Evolutionary conservation across 768 basidiomycete species (phyloP), one percentile per base, ranked within the genome.

Genomic region (Daedaleopsis sinensis): DNA sequence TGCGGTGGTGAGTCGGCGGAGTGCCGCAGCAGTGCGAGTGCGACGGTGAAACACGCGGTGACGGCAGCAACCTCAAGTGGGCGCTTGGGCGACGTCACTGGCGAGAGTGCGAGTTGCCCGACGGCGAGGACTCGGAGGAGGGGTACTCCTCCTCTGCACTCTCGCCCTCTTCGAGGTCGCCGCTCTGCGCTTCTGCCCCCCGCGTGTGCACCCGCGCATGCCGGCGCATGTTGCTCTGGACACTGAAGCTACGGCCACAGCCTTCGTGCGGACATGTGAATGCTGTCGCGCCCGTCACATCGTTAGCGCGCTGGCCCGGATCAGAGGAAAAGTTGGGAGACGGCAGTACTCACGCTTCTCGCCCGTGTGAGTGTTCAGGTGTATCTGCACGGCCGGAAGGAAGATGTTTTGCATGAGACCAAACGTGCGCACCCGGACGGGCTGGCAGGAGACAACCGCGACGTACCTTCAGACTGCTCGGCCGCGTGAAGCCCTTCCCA

Each of bases 201-300:
- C 68, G 79, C 27, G 74, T 77, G 70, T 93, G 91, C 13, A 89
- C 87, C 57, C 91, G 86, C 61, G 90, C 86, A 72, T 93, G 91
- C 59, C 91, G 81, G 63, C 91, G 88, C 91, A 93, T 93, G 77
- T 93, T 93, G 74, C 90, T 92, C 70, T 92, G 84, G 52, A 93
- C 91, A 69, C 90, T 91, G 74, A 93, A 93, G 71, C 87, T 86
- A 47, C 91, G 87, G 8, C 88, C 88, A 75, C 91, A 93, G 60
- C 83, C 84, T 64, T 87, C 84, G 55, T 85, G 82, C 18, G 91
- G 86, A 71, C 91, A 93, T 47, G 81, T 77, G 74, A 89, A 92
- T 10, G 91, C 91, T 93, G 71, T 55, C 57, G 58, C 58, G 48
- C 62, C 65, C 69, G 39, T 54, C 61, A 61, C 50, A 52, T 21